Evolutionary conservation across 768 basidiomycete genomes (phyloP).

Genomic region (Boletus barrowsii): DNA sequence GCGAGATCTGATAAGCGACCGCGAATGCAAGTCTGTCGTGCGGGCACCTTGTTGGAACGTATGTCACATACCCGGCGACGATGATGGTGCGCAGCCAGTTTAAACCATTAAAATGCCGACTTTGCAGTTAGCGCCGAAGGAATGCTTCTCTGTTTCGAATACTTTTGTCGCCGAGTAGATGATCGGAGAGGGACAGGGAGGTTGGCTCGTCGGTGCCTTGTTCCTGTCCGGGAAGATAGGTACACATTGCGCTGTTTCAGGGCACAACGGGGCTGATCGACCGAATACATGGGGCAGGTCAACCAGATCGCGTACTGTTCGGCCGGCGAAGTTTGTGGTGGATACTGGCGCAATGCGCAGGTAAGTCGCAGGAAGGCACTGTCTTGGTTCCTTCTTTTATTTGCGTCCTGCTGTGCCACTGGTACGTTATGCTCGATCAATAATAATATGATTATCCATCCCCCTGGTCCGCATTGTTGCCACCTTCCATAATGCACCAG

Average conservation of each 20-base stretch:
- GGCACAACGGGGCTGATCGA: neutral
- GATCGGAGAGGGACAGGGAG: constrained; percentile 17
- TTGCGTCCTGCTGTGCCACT: neutral
- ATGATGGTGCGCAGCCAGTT: constrained; percentile 4
- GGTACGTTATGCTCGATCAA: constrained; percentile 1
- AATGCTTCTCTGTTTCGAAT: constrained; percentile 25
- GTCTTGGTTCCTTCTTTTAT: neutral
- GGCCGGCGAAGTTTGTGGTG: neutral
- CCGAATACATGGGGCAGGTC: neutral
- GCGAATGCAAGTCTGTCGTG: too few relatives aligned
- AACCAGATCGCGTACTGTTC: constrained; percentile 13
- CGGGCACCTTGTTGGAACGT: constrained; percentile 1
- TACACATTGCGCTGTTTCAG: neutral
- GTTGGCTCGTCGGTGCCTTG: constrained; percentile 4
- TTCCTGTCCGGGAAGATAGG: constrained; percentile 2
- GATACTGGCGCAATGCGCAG: constrained; percentile 13
- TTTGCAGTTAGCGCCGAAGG: constrained; percentile 18
- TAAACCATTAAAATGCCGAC: constrained; percentile 26
- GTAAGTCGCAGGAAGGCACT: constrained; percentile 1
- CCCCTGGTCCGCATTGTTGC: constrained; percentile 7
- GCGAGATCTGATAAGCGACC: too few relatives aligned
- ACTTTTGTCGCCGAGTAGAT: constrained; percentile 20
- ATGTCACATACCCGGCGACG: neutral
- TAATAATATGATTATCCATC: constrained; percentile 1
- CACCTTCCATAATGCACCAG: constrained; percentile 22